These are phyloP conservation scores for Pholiota adiposa DNA, from an alignment of 1,284 basidiomycete genomes.

Conservation along the genomic window DNA sequence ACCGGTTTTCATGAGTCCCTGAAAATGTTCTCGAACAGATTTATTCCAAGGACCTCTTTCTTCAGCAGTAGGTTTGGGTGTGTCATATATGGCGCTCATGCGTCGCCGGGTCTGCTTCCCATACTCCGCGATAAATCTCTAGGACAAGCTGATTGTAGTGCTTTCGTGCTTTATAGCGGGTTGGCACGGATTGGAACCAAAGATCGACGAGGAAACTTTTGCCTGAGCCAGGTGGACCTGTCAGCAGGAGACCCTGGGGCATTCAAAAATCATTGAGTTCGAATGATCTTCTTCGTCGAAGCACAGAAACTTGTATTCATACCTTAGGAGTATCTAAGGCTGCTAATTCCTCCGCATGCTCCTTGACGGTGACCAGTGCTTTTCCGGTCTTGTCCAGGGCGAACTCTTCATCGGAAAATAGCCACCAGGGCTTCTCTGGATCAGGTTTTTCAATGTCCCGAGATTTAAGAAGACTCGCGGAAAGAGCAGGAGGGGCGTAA, in stretches of 20 bases:
- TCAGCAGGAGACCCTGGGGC: slow-evolving; percentile 70
- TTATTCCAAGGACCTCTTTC: slow-evolving; percentile 36
- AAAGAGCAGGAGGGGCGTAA: slow-evolving; percentile 50
- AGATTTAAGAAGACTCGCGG: slow-evolving; percentile 31
- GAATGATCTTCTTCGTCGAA: neutral
- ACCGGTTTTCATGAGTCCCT: slow-evolving; percentile 33
- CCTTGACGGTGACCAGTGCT: slow-evolving; percentile 49
- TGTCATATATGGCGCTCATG: slow-evolving; percentile 34
- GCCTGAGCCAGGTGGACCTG: slow-evolving; percentile 80
- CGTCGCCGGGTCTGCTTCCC: slow-evolving; percentile 57
- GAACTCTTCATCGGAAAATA: slow-evolving; percentile 12
- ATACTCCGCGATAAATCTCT: slow-evolving; percentile 68
- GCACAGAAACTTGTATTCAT: slow-evolving; percentile 3
- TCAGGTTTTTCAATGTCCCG: neutral
- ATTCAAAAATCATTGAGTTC: neutral
- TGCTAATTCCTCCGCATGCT: slow-evolving; percentile 63
- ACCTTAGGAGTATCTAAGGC: slow-evolving; percentile 62
- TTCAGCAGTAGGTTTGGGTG: slow-evolving; percentile 7
- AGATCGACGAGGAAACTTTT: slow-evolving; percentile 75
- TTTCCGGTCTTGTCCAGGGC: slow-evolving; percentile 22
- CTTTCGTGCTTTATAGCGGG: slow-evolving; percentile 62
- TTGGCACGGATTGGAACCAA: slow-evolving; percentile 64
- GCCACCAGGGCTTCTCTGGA: slow-evolving; percentile 16
- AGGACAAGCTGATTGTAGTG: slow-evolving; percentile 75
- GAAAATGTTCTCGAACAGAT: slow-evolving; percentile 38